A percentile compares a stretch with the other conserved stretches of the same genome.
phyloP scores from a whole-genome alignment of 805 yeast genomes.

The Candida schatavii region DNA sequence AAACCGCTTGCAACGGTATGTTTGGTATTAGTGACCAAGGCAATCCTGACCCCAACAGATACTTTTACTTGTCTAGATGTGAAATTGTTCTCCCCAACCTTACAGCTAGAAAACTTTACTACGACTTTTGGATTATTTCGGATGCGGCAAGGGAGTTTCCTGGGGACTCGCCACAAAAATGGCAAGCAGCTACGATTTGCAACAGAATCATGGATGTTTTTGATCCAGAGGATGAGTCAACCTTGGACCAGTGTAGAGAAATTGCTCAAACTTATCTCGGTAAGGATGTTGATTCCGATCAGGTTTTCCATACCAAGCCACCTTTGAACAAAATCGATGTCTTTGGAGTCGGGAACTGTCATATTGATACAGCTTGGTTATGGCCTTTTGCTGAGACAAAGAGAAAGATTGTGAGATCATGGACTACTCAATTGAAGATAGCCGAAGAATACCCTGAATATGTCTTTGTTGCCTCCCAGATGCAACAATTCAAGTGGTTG shows the following conservation, averaged over 20 bases:
- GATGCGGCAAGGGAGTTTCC: slow-evolving; percentile 90
- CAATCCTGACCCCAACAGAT: slow-evolving; percentile 65
- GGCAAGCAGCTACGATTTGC: slow-evolving; percentile 75
- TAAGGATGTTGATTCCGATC: slow-evolving; percentile 54
- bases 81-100: slow-evolving; percentile 80
- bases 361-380: slow-evolving; percentile 97
- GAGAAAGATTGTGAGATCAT: slow-evolving; percentile 87
- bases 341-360: slow-evolving; percentile 90
- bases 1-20: slow-evolving; percentile 93
- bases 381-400: slow-evolving; percentile 99
- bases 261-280: slow-evolving; percentile 69
- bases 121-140: slow-evolving; percentile 84
- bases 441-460: slow-evolving; percentile 90
- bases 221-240: slow-evolving; percentile 61
- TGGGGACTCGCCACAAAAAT: slow-evolving; percentile 75
- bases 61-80: slow-evolving; percentile 63
- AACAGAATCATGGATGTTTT: slow-evolving; percentile 81
- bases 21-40: slow-evolving; percentile 68
- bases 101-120: slow-evolving; percentile 71
- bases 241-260: slow-evolving; percentile 62
- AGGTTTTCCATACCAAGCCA: slow-evolving; percentile 50
- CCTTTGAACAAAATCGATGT: slow-evolving; percentile 52
- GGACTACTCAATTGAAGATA: slow-evolving; percentile 88
- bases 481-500: slow-evolving; percentile 94
- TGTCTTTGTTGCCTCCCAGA: slow-evolving; percentile 91